Evolutionary conservation across 306 rosid species (phyloP).

Genomic region (Sindora glabra): DNA sequence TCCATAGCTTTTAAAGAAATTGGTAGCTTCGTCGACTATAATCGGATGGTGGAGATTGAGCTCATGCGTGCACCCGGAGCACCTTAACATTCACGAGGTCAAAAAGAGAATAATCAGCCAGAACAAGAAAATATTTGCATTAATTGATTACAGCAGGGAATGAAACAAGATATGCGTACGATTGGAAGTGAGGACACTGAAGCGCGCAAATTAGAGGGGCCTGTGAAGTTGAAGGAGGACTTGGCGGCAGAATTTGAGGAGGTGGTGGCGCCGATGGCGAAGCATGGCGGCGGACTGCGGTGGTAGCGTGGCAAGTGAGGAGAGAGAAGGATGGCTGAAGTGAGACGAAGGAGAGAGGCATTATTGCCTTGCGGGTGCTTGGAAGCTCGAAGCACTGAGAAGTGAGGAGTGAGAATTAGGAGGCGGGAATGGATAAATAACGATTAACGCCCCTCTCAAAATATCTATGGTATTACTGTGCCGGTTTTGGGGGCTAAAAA

Average conservation of each 20-base stretch:
- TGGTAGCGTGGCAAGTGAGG: conserved; percentile 50
- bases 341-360: conserved; percentile 38
- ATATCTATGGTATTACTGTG: no score
- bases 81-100: conserved; percentile 44
- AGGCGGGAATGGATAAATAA: no score
- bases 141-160: background rate
- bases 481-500: no score
- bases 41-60: no score
- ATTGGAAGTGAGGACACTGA: conserved; percentile 78
- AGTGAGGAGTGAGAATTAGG: no score
- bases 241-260: conserved; percentile 22
- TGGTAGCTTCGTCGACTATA: no score
- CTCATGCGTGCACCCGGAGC: conserved; percentile 96
- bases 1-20: no score
- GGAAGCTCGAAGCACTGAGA: no score
- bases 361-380: background rate
- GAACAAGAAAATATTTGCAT: background rate
- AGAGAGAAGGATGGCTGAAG: conserved; percentile 33
- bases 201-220: conserved; percentile 68
- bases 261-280: conserved; percentile 18
- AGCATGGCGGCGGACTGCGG: conserved; percentile 13
- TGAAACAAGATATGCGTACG: conserved; percentile 44
- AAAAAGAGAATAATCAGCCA: background rate
- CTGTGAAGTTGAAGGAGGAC: conserved; percentile 30
- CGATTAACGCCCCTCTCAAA: no score